Evolutionary conservation across 1,139 yeast species (phyloP).

Genomic region (Lodderomyces oxycetoniae): DNA sequence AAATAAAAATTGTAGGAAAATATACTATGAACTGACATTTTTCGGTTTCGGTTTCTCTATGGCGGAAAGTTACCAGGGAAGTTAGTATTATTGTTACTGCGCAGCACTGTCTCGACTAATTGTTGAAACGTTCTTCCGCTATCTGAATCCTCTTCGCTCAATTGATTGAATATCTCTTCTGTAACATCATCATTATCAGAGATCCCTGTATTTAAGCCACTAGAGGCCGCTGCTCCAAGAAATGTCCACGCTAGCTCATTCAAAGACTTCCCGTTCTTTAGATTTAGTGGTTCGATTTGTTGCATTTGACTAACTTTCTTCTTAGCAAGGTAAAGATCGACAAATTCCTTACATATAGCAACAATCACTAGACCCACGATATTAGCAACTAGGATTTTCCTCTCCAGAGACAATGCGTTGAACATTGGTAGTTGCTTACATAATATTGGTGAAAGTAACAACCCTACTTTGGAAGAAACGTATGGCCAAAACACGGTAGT

Average conservation of each 20-base stretch:
- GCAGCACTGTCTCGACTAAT: too few relatives aligned
- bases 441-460: slow-evolving; percentile 17
- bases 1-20: too few relatives aligned
- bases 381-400: slow-evolving; percentile 28
- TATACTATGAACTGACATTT: too few relatives aligned
- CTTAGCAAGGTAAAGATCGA: slow-evolving; percentile 28
- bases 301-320: slow-evolving; percentile 25
- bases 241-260: not conserved
- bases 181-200: not conserved
- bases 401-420: slow-evolving; percentile 19
- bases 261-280: not conserved
- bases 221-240: too few relatives aligned
- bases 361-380: slow-evolving; percentile 31
- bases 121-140: not conserved
- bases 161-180: not conserved
- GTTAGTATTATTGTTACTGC: not conserved
- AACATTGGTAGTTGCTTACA: slow-evolving; percentile 8
- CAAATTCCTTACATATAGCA: slow-evolving; percentile 31
- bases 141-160: not conserved
- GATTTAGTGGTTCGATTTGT: slow-evolving; percentile 16
- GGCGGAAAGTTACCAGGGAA: slow-evolving; percentile 3
- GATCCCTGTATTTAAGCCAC: too few relatives aligned
- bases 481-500: slow-evolving; percentile 43
- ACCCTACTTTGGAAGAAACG: slow-evolving; percentile 33
- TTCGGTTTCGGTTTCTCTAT: too few relatives aligned